These are phyloP conservation scores for Kockovaella imperatae DNA, from an alignment of 768 basidiomycete species.

Conservation along the genomic window DNA sequence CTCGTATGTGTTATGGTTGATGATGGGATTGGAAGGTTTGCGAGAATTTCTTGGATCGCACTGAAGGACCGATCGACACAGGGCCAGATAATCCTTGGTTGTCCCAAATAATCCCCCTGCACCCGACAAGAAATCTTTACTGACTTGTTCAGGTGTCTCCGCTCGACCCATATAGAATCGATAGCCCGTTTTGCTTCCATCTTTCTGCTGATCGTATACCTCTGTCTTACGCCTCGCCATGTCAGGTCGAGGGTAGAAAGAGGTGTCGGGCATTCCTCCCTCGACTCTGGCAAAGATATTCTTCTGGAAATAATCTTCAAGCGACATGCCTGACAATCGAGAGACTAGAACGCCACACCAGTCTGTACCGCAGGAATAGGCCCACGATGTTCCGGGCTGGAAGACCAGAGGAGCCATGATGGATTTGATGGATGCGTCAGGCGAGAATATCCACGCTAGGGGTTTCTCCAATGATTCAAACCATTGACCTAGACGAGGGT, in stretches of 20 bases:
- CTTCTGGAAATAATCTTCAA: background rate
- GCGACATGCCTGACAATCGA: background rate
- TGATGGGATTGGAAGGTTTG: slow-evolving; percentile 10
- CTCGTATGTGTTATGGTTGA: slow-evolving; percentile 20
- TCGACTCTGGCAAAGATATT: too few relatives aligned
- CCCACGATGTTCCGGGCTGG: background rate
- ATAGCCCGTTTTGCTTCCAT: too few relatives aligned
- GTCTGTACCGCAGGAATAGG: background rate
- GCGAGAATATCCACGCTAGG: background rate
- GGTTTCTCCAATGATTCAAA: background rate
- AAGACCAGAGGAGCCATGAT: background rate
- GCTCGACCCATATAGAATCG: slow-evolving; percentile 15
- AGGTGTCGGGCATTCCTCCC: too few relatives aligned
- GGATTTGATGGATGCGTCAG: background rate
- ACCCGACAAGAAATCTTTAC: slow-evolving; percentile 13
- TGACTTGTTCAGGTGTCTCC: slow-evolving; percentile 12
- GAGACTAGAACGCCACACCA: background rate
- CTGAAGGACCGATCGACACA: slow-evolving; percentile 29
- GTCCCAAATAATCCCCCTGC: slow-evolving; percentile 36
- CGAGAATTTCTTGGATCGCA: slow-evolving; percentile 17
- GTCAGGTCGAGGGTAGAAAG: too few relatives aligned
- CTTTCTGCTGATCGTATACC: too few relatives aligned
- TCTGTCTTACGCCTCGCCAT: too few relatives aligned
- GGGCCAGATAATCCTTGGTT: slow-evolving; percentile 22
- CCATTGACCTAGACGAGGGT: background rate